phyloP scores from a whole-genome alignment of 345 rosid species.

The Boechera retrofracta region DNA sequence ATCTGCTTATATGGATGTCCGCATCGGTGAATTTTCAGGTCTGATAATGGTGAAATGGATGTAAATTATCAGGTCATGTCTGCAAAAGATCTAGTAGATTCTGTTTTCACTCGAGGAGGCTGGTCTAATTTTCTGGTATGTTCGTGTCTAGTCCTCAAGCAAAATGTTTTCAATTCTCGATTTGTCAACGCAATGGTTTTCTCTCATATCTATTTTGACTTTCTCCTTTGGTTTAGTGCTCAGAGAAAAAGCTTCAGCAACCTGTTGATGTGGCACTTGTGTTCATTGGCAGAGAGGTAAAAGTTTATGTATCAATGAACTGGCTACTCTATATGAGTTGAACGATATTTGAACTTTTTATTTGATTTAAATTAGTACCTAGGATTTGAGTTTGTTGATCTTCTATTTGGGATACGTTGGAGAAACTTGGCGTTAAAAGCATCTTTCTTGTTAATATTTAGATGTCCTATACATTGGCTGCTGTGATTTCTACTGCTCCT shows the following conservation, averaged over 20 bases:
- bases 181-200: not conserved
- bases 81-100: slow-evolving; percentile 66
- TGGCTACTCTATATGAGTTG: slow-evolving; percentile 8
- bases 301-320: not conserved
- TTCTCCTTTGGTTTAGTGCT: slow-evolving; percentile 54
- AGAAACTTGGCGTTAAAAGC: not conserved
- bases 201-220: not conserved
- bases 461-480: slow-evolving; percentile 28
- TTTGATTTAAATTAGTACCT: not conserved
- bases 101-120: slow-evolving; percentile 71
- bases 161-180: not conserved
- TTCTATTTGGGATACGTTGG: slow-evolving; percentile 36
- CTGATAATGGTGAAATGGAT: slow-evolving; percentile 34
- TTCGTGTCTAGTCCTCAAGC: not conserved
- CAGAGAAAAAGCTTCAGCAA: slow-evolving; percentile 56
- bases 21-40: slow-evolving; percentile 26
- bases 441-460: not conserved
- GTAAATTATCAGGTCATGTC: slow-evolving; percentile 73
- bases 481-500: not conserved
- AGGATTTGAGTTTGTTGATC: not conserved
- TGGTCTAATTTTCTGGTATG: slow-evolving; percentile 86
- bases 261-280: slow-evolving; percentile 73
- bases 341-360: slow-evolving; percentile 42
- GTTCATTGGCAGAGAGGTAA: slow-evolving; percentile 91
- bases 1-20: not conserved